Evolutionary conservation across 306 rosid species (phyloP), one percentile per base, ranked within the genome.

Genomic region (Sesbania bispinosa): DNA sequence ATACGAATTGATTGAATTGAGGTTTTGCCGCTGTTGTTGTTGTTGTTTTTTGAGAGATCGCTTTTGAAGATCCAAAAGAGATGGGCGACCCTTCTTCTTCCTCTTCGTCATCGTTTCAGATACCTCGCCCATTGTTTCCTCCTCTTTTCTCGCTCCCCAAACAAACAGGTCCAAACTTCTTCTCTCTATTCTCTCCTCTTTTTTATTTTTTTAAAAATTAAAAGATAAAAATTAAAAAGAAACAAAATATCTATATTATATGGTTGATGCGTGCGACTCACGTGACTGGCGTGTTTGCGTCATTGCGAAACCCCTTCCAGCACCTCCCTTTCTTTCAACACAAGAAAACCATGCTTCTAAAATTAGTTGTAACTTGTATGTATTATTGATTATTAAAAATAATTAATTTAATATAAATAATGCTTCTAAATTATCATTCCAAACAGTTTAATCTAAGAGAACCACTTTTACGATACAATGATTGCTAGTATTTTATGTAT

Each of bases 11-110:
- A 55, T 57, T 24, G 54, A 69, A 69, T 76, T 77, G 39, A 73
- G 81, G 79, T 68, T 70, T 68, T 14, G 53, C 16, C 58, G 62
- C 0, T 59, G 86, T 16, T 69, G 75, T 9, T 77, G 86, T 5
- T 77, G 89, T 39, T 86, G 94, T 36, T 85, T 67, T 32, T 80
- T 88, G 69, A 94, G 87, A 23, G 86, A 85, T 65, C 98, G 92
- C 59, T 83, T 94, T 86, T 90, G 96, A 72, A 94, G 97, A 90
- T 94, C 98, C 72, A 94, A 80, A 24, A 94, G 98, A n/a, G n/a
- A 90, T 2, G 98, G 98, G 19, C 98, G 98, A 0, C 98, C 98
- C 81, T 94, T 94, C 96, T 94, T 94, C 85, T 85, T 87, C 88
- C 64, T 88, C 86, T 80, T 81, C 86, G 75, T 88, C 82, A 77